Conservation (phyloP, 2,329 filamentous ascomycete genomes). For the Scedosporium dehoogii region DNA sequence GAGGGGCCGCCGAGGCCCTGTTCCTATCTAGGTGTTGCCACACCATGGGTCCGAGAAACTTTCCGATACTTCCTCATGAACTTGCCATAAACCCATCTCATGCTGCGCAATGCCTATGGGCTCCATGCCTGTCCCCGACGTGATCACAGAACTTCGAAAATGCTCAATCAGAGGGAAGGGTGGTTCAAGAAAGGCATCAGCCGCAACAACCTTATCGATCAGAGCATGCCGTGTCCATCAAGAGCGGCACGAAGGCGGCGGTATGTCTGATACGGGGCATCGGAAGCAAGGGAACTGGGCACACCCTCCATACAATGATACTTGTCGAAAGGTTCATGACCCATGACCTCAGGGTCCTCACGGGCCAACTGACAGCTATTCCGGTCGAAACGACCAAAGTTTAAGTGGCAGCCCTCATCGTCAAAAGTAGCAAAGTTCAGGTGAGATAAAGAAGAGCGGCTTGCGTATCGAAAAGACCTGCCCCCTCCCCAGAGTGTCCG, state of each 20-base stretch:
- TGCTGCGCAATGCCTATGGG: background rate
- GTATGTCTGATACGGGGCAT: background rate
- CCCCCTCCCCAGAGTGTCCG: too few species aligned
- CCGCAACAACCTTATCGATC: background rate
- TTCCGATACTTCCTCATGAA: too few species aligned
- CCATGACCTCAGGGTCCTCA: background rate
- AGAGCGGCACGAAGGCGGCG: background rate
- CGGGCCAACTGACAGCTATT: background rate
- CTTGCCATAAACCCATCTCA: background rate
- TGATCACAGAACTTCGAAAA: background rate
- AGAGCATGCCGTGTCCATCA: background rate
- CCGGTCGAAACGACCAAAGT: background rate
- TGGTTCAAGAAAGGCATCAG: background rate
- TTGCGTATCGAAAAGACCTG: too few species aligned
- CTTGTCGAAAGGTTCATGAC: background rate
- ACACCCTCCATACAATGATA: background rate
- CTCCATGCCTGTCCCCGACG: background rate
- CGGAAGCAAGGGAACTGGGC: background rate
- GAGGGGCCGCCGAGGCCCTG: too few species aligned
- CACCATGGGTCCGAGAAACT: too few species aligned
- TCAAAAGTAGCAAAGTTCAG: background rate
- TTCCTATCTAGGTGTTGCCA: too few species aligned
- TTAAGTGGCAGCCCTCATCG: background rate
- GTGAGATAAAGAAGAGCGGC: background rate
- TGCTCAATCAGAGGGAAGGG: background rate